These are phyloP conservation scores for Cyberlindnera japonica DNA, from an alignment of 805 yeast genomes.

Conservation along the genomic window DNA sequence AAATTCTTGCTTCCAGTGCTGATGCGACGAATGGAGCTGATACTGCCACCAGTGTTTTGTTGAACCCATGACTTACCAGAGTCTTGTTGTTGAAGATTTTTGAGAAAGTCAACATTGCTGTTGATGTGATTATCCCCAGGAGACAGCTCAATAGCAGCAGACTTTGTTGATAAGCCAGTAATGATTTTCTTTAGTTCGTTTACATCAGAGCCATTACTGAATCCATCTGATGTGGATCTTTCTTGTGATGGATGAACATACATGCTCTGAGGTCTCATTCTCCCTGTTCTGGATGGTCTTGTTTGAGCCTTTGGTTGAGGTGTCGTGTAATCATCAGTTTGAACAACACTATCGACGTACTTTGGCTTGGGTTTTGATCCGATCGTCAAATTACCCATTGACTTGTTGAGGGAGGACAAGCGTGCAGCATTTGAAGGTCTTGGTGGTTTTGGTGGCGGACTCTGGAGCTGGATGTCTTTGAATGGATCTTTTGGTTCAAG, in stretches of 20 bases:
- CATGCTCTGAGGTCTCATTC: conserved; percentile 35
- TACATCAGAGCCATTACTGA: conserved; percentile 4
- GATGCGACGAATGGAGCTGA: conserved; percentile 28
- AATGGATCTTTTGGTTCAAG: conserved; percentile 10
- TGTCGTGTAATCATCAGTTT: conserved; percentile 18
- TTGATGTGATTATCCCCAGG: conserved; percentile 28
- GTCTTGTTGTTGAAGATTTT: conserved; percentile 34
- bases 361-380: conserved; percentile 16
- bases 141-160: conserved; percentile 20
- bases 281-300: conserved; percentile 3
- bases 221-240: conserved; percentile 12
- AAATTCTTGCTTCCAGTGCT: conserved; percentile 28
- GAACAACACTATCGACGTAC: conserved; percentile 28
- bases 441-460: conserved; percentile 22
- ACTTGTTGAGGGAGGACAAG: conserved; percentile 17
- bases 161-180: conserved; percentile 22
- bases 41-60: conserved; percentile 31
- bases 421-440: conserved; percentile 15
- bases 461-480: conserved; percentile 1
- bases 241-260: conserved; percentile 24
- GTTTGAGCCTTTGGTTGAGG: not conserved
- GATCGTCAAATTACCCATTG: conserved; percentile 23
- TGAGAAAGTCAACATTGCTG: conserved; percentile 38
- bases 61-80: conserved; percentile 32
- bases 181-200: conserved; percentile 28